These are phyloP conservation scores for Mycena amicta DNA, from an alignment of 768 basidiomycete species.

Conservation along the genomic window DNA sequence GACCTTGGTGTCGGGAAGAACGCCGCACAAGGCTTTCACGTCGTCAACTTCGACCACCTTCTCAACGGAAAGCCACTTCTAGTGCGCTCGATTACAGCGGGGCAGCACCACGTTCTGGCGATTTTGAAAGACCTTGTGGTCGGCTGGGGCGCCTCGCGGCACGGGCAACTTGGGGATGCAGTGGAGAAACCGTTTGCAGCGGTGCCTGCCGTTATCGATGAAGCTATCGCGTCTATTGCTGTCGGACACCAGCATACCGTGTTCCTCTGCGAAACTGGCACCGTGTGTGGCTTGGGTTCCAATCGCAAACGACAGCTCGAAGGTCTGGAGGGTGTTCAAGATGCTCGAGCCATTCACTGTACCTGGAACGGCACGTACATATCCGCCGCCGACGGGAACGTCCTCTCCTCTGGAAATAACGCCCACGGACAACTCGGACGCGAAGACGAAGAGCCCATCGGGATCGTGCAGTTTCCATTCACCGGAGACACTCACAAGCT, in stretches of 20 bases:
- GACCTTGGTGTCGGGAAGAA: slow-evolving; percentile 63
- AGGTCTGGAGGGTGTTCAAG: slow-evolving; percentile 29
- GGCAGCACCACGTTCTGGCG: slow-evolving; percentile 73
- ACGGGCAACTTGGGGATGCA: slow-evolving; percentile 75
- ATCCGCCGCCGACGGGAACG: slow-evolving; percentile 27
- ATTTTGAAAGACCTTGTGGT: slow-evolving; percentile 46
- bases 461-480: slow-evolving; percentile 25
- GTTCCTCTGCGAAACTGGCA: slow-evolving; percentile 60
- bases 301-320: slow-evolving; percentile 70
- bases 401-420: slow-evolving; percentile 56
- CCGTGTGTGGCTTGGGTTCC: slow-evolving; percentile 61
- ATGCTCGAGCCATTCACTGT: slow-evolving; percentile 47
- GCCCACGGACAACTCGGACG: slow-evolving; percentile 72
- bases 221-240: slow-evolving; percentile 36
- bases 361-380: slow-evolving; percentile 84
- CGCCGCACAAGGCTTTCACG: slow-evolving; percentile 34
- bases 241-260: slow-evolving; percentile 49
- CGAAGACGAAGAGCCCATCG: slow-evolving; percentile 8
- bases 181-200: slow-evolving; percentile 30
- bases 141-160: slow-evolving; percentile 86
- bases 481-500: slow-evolving; percentile 22
- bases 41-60: slow-evolving; percentile 47
- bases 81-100: slow-evolving; percentile 49
- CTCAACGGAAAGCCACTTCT: too few relatives aligned
- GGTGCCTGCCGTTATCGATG: slow-evolving; percentile 39